Evolutionary conservation across 805 yeast genomes (phyloP).

Genomic region (Metschnikowia baotianmanensis): DNA sequence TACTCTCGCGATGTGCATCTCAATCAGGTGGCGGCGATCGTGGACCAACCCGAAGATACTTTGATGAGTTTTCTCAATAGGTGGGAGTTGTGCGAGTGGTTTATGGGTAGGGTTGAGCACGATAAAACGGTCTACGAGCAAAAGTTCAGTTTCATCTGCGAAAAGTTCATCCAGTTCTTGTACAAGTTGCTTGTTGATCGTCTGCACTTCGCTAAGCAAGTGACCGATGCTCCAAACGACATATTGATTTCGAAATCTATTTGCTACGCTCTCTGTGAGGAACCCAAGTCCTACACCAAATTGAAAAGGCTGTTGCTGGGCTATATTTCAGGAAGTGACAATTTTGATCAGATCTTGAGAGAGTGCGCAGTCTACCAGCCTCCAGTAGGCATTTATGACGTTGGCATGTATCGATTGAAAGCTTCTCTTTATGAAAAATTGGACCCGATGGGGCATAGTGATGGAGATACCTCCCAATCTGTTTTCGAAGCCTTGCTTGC

Average conservation of each 20-base stretch:
- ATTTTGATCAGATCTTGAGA: conserved; percentile 50
- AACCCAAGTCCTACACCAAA: conserved; percentile 33
- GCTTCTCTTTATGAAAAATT: conserved; percentile 49
- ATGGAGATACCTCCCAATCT: conserved; percentile 47
- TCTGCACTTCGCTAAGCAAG: conserved; percentile 21
- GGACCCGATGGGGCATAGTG: conserved; percentile 46
- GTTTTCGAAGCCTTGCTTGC: conserved; percentile 47
- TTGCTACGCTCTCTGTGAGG: conserved; percentile 49
- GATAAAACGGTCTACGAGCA: conserved; percentile 47
- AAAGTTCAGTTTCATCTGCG: conserved; percentile 42
- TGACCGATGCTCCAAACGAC: background rate
- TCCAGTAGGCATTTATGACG: conserved; percentile 56
- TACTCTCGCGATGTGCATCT: conserved; percentile 45
- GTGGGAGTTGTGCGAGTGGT: conserved; percentile 57
- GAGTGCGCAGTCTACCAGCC: conserved; percentile 65
- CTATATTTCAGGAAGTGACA: conserved; percentile 27
- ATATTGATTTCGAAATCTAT: conserved; percentile 38
- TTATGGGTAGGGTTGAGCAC: conserved; percentile 30
- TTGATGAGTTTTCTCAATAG: conserved; percentile 45
- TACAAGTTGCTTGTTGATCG: conserved; percentile 46
- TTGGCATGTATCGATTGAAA: conserved; percentile 68
- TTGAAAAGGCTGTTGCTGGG: conserved; percentile 24
- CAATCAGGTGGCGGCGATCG: conserved; percentile 41
- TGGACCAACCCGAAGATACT: conserved; percentile 37
- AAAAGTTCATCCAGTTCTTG: conserved; percentile 41